Base-by-base conservation (phyloP, 2,329 filamentous ascomycete genomes). In the Trichophyton verrucosum region DNA sequence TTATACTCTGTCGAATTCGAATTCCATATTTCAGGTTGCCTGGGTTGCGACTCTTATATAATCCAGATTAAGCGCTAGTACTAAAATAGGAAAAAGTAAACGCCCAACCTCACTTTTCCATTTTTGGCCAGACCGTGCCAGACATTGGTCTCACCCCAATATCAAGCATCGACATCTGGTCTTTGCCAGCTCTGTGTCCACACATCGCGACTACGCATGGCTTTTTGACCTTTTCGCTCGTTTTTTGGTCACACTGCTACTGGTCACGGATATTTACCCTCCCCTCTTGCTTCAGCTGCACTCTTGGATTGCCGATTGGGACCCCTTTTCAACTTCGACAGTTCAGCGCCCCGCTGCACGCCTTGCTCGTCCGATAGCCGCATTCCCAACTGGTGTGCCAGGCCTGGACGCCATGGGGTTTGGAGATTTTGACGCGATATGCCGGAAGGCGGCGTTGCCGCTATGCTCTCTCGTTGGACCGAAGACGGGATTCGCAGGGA, bases 401-500 rank as follows among this genome's bases (percentile, higher is more conserved):
- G 8, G 13, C 6, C 17, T 36, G 33, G 55, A 68, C 74, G 85
- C 80, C 76, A 91, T 95, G 82, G 88, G 86, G 65, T 97, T 97
- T 76, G 92, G 92, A 68, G 88, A 95, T 76, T 97, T 97, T 77
- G 84, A 86, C 62, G 80, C 81, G 68, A 87, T 97, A 78, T 99
- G 94, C 82, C 80, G 83, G 67, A 89, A 87, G 78, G 87, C 89
- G 64, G 83, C 91, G 64, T 80, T 99, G 66, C 94, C 94, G 62
- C 77, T 97, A 69, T 99, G 94, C 77, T 84, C 89, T 59, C 82
- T 91, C 61, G 83, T 99, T 67, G 94, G 94, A 17, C 82, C 86
- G 36, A 66, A 71, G 4, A 76, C 76, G n/a, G 67, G 74, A 53
- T 83, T 87, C 68, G 79, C 81, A 38, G 84, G 90, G 65, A 81